These are phyloP conservation scores for Saccharomycopsis guyanensis DNA, from an alignment of 805 yeast species.

Conservation along the genomic window DNA sequence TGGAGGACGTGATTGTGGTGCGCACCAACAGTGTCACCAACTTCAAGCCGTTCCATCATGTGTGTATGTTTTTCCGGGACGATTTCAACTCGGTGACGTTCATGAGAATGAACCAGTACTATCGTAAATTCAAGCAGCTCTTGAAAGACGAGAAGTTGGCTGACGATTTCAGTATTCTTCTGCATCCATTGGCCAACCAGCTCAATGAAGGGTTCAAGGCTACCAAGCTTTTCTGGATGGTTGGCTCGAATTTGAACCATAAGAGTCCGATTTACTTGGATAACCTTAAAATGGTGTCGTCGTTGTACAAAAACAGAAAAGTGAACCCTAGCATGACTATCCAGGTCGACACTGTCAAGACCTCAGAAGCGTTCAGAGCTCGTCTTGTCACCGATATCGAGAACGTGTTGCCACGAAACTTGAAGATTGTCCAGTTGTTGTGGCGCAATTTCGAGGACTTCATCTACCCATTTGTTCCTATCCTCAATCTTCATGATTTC, in stretches of 20 bases:
- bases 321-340: neutral
- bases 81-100: neutral
- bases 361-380: neutral
- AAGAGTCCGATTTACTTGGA: slow-evolving; percentile 1
- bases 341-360: neutral
- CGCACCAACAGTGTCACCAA: slow-evolving; percentile 1
- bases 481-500: slow-evolving; percentile 9
- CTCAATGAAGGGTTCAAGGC: slow-evolving; percentile 15
- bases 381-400: slow-evolving; percentile 5
- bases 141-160: slow-evolving; percentile 4
- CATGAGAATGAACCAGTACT: neutral
- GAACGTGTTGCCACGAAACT: slow-evolving; percentile 6
- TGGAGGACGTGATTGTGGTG: neutral
- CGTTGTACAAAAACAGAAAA: neutral
- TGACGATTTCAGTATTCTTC: slow-evolving; percentile 1
- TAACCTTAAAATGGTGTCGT: neutral
- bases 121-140: slow-evolving; percentile 7
- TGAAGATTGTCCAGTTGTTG: slow-evolving; percentile 2
- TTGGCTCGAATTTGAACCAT: neutral
- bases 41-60: slow-evolving; percentile 11
- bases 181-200: slow-evolving; percentile 8
- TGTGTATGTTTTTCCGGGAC: neutral
- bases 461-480: slow-evolving; percentile 18
- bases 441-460: slow-evolving; percentile 15
- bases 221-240: slow-evolving; percentile 2